Conservation (phyloP, 306 rosid genomes). For the Malus domestica region ASM211411v1 NC_041792.1:31167407-31167906, state of each 20-base stretch:
- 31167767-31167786: constrained; percentile 6
- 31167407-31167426: constrained; percentile 87
- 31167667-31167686: background rate
- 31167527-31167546: constrained; percentile 83
- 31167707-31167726: background rate
- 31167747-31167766: constrained; percentile 1
- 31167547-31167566: constrained; percentile 83
- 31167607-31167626: constrained; percentile 90
- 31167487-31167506: constrained; percentile 93
- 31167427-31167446: constrained; percentile 59
- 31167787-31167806: constrained; percentile 3
- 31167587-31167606: constrained; percentile 86
- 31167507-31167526: constrained; percentile 82
- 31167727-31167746: background rate
- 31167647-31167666: background rate
- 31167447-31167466: constrained; percentile 62
- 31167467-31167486: constrained; percentile 73
- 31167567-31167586: constrained; percentile 83
- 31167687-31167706: background rate
- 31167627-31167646: constrained; percentile 57
- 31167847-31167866: background rate
- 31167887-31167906: constrained; percentile 3
- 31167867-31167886: constrained; percentile 1
- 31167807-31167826: background rate
- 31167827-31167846: background rate